Percentiles rank a stretch among this genome's conserved stretches.
These are phyloP conservation scores for Pseudisothecium myosuroides DNA, from an alignment of 225 moss, liverwort and hornwort species.

Conservation along the genomic window DNA sequence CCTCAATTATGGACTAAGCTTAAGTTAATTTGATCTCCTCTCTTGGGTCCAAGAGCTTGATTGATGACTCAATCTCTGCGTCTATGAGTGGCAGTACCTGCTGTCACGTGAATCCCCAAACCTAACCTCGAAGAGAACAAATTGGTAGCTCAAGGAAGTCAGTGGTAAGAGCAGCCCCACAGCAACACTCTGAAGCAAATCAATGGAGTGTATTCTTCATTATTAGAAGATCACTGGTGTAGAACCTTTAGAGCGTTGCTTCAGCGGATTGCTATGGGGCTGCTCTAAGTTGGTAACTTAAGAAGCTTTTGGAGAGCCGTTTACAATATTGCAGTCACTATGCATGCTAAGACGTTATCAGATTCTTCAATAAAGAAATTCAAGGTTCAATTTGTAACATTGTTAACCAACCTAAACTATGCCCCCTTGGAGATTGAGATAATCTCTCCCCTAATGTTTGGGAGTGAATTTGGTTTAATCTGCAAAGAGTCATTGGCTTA, in stretches of 20 bases:
- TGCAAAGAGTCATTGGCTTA: not conserved
- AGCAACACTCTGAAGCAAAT: too few species aligned
- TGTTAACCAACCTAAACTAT: not conserved
- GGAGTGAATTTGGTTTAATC: not conserved
- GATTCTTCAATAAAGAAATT: not conserved
- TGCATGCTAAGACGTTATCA: not conserved
- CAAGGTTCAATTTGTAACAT: too few species aligned
- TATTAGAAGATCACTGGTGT: too few species aligned
- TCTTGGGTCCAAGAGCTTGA: not conserved
- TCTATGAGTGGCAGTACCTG: not conserved
- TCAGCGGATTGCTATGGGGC: too few species aligned
- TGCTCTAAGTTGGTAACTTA: too few species aligned
- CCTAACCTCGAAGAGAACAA: not conserved
- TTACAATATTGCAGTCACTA: not conserved
- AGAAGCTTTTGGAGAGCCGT: not conserved
- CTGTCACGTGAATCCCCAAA: not conserved
- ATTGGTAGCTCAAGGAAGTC: not conserved
- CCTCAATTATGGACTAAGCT: not conserved
- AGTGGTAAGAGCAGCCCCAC: too few species aligned
- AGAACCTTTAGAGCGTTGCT: too few species aligned
- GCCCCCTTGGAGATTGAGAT: too few species aligned
- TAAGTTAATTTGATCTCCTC: not conserved
- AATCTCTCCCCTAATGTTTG: accelerated
- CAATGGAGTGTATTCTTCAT: too few species aligned
- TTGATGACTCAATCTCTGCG: not conserved